Evolutionary conservation across 176 grass and related monocot species (phyloP).

Genomic region (Phragmites australis): DNA sequence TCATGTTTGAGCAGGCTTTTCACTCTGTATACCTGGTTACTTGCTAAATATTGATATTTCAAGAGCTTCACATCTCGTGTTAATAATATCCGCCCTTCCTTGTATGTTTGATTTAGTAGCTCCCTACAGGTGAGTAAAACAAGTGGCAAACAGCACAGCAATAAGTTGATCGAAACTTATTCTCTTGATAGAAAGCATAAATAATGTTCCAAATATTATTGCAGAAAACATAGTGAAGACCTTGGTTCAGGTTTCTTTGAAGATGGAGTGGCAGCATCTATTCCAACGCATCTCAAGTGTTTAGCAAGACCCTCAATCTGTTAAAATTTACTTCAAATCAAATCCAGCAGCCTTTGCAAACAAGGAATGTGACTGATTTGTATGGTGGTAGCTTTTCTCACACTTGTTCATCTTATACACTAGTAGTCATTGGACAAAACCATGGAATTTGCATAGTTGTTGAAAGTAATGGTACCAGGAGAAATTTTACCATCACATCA

Average conservation of each 20-base stretch:
- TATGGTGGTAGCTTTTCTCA: conserved; percentile 12
- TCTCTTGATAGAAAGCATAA: conserved; percentile 15
- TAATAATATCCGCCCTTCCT: conserved; percentile 84
- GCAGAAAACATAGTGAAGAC: conserved; percentile 39
- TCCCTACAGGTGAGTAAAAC: conserved; percentile 57
- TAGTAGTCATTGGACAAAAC: conserved; percentile 2
- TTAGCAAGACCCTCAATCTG: conserved; percentile 96
- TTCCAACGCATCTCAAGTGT: conserved; percentile 90
- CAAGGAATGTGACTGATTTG: not conserved
- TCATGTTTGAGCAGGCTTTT: conserved; percentile 92
- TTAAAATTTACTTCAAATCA: conserved; percentile 33
- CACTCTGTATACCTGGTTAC: conserved; percentile 91
- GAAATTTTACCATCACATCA: conserved; percentile 90
- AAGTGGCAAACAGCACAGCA: not conserved
- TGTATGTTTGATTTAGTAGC: conserved; percentile 82
- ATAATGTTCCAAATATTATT: not conserved
- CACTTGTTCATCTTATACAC: not conserved
- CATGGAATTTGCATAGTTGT: not conserved
- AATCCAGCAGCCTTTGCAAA: conserved; percentile 15
- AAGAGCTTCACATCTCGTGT: conserved; percentile 84
- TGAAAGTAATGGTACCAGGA: conserved; percentile 5
- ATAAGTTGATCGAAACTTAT: not conserved
- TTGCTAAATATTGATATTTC: conserved; percentile 82
- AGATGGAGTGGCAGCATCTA: conserved; percentile 83
- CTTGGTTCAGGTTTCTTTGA: conserved; percentile 87